Evolutionary conservation across 306 rosid genomes (phyloP).

Genomic region (Canavalia ensiformis): DNA sequence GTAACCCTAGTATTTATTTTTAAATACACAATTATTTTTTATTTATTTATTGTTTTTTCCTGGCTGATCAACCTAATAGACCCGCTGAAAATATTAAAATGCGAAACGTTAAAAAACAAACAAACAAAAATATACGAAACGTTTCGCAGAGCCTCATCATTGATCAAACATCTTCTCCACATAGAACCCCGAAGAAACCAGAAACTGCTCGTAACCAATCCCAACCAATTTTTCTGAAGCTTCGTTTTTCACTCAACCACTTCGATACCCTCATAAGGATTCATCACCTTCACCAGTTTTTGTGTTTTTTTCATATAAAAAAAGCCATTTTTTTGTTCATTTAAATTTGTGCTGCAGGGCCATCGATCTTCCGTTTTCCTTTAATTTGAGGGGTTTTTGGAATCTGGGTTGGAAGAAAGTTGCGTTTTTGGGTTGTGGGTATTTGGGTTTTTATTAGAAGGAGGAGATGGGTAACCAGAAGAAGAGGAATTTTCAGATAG

Average conservation of each 20-base stretch:
- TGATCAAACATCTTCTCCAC: slow-evolving; percentile 7
- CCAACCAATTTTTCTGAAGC: background rate
- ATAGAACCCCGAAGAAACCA: slow-evolving; percentile 11
- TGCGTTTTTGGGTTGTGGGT: slow-evolving; percentile 30
- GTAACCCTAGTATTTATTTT: background rate
- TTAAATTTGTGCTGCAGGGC: background rate
- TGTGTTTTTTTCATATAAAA: background rate
- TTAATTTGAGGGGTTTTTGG: slow-evolving; percentile 25
- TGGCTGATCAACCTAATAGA: background rate
- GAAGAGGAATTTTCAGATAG: slow-evolving; percentile 86
- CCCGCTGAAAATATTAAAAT: slow-evolving; percentile 41
- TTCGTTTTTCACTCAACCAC: slow-evolving; percentile 8
- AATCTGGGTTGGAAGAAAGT: slow-evolving; percentile 26
- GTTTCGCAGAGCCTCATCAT: slow-evolving; percentile 35
- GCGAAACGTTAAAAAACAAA: background rate
- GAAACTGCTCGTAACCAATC: background rate
- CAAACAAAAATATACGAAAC: background rate
- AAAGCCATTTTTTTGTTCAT: background rate
- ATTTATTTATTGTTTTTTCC: background rate
- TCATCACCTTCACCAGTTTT: background rate
- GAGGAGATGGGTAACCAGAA: slow-evolving; percentile 72
- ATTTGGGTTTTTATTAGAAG: slow-evolving; percentile 9
- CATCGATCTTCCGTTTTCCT: slow-evolving; percentile 6
- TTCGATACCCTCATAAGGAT: slow-evolving; percentile 6
- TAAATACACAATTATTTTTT: background rate